phyloP scores from a whole-genome alignment of 73 alveolate genomes.

The Paramecium octaurelia region DNA sequence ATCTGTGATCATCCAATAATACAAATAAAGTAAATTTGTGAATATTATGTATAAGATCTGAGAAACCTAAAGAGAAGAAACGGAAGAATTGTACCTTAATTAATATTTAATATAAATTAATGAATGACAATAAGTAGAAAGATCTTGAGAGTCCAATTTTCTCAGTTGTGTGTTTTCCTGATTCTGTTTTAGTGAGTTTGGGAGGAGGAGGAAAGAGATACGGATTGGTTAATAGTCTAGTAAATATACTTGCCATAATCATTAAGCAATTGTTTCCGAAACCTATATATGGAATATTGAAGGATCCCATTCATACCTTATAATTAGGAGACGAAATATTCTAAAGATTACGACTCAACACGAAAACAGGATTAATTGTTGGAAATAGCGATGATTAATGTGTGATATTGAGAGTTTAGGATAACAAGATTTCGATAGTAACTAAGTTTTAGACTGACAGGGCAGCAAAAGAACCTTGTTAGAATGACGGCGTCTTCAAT shows the following conservation, averaged over 20 bases:
- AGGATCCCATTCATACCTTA: neutral
- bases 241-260: neutral
- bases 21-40: neutral
- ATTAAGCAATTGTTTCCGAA: slow-evolving; percentile 1
- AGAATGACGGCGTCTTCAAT: slow-evolving; percentile 12
- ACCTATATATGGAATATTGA: neutral
- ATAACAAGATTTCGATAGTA: neutral
- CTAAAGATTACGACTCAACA: neutral
- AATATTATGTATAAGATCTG: neutral
- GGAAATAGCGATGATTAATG: slow-evolving; percentile 24
- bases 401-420: neutral
- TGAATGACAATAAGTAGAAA: neutral
- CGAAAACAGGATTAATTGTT: neutral
- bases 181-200: neutral
- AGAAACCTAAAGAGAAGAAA: neutral
- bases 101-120: slow-evolving; percentile 10
- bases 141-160: slow-evolving; percentile 15
- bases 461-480: neutral
- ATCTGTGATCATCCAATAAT: neutral
- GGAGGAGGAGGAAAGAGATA: slow-evolving; percentile 46
- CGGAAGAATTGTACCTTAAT: neutral
- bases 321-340: slow-evolving; percentile 25
- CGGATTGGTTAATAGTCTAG: slow-evolving; percentile 10
- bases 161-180: neutral
- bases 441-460: slow-evolving; percentile 2